Base-by-base conservation (phyloP, 371 early-diverging fungal species). In the Mortierella sp. region DNA sequence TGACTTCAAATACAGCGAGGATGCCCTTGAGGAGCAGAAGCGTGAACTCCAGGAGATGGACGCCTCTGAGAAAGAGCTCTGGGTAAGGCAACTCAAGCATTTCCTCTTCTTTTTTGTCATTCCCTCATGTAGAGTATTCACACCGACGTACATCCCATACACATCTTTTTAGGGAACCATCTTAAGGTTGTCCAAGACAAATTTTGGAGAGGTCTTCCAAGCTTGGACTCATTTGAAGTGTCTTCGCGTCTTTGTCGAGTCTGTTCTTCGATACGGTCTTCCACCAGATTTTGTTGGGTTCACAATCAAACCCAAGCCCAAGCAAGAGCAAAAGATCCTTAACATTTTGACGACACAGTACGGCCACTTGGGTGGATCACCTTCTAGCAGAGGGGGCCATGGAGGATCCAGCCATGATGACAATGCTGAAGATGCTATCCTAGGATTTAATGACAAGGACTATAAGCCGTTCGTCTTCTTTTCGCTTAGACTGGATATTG, bases 261-360 rank as follows among this genome's bases (percentile, higher is more conserved):
- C 96, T n/a, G 92, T 99, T 0, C 86, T 99, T 78, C 96, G 98
- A 64, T 98, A 98, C 83, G 99, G 99, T 28, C 88, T 98, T 24
- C 97, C 99, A 28, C 96, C 98, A 24, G 95, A 98, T 77, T 99
- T 97, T 81, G 89, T 94, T 69, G 90, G 97, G 3, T 92, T 94
- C 73, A 80, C 94, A 11, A 89, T 98, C 69, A 91, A 90, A 84
- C 86, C 94, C 47, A 93, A 93, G 79, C 90, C 90, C 49, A 94
- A 94, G 84, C 87, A 90, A 72, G 96, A 96, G 47, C 84, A 88
- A 64, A 94, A 95, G 86, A 88, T 93, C 57, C 88, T 93, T 28
- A 93, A 93, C 22, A 80, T 87, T 8, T 77, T 97, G 74, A 92
- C 90, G 67, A 77, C 85, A 57, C 92, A 91, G 68, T 95, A 90